These are phyloP conservation scores for Calophaca sinica DNA, from an alignment of 306 rosid species.

Conservation along the genomic window DNA sequence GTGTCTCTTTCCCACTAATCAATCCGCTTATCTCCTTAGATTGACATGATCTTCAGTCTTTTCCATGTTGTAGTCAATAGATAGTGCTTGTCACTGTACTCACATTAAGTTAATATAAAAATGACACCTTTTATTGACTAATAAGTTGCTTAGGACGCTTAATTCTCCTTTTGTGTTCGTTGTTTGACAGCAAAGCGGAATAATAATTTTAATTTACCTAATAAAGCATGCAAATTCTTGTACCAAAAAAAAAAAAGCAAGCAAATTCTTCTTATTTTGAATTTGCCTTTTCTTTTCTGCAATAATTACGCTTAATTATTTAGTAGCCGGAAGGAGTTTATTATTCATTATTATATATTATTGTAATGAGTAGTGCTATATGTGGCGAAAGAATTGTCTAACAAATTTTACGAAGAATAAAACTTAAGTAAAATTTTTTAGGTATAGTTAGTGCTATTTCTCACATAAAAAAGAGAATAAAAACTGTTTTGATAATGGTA, in stretches of 20 bases:
- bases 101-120: constrained; percentile 40
- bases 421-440: too few species aligned
- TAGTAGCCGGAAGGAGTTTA: constrained; percentile 48
- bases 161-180: constrained; percentile 50
- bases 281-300: constrained; percentile 31
- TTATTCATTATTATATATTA: constrained; percentile 1
- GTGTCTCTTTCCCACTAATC: constrained; percentile 50
- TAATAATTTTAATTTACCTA: constrained; percentile 54
- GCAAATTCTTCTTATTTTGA: constrained; percentile 40
- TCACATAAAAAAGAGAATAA: too few species aligned
- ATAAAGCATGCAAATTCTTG: too few species aligned
- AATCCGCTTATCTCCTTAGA: constrained; percentile 44
- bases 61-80: constrained; percentile 42
- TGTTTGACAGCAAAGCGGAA: constrained; percentile 60
- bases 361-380: too few species aligned
- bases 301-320: constrained; percentile 41
- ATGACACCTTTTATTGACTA: constrained; percentile 52
- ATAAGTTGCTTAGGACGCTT: constrained; percentile 56
- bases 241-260: too few species aligned
- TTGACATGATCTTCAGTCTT: constrained; percentile 44
- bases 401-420: too few species aligned
- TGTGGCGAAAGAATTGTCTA: too few species aligned
- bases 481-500: too few species aligned
- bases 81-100: constrained; percentile 49
- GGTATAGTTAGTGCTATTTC: too few species aligned